phyloP scores from a whole-genome alignment of 805 yeast species.

The Blastobotrys terrestris region DNA sequence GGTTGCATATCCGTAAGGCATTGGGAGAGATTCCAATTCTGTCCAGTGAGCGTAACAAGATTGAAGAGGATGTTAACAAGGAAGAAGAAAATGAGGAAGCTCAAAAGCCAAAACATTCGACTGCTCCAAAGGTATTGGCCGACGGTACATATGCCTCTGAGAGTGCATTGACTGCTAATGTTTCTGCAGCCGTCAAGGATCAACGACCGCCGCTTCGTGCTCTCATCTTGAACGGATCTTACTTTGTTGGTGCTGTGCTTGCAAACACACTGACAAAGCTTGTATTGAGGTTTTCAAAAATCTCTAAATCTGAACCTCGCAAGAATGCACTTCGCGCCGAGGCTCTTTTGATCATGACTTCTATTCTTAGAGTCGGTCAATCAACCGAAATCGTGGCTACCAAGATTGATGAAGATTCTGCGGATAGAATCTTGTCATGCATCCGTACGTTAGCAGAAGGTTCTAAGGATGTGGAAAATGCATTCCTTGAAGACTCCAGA shows the following conservation, averaged over 20 bases:
- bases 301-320: slow-evolving; percentile 44
- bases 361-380: slow-evolving; percentile 83
- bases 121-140: slow-evolving; percentile 83
- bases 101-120: slow-evolving; percentile 20
- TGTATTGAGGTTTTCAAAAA: slow-evolving; percentile 63
- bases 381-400: slow-evolving; percentile 53
- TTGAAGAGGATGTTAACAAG: slow-evolving; percentile 33
- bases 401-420: slow-evolving; percentile 90
- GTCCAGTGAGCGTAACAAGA: slow-evolving; percentile 45
- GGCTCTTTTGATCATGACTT: slow-evolving; percentile 87
- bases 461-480: slow-evolving; percentile 43
- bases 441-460: slow-evolving; percentile 60
- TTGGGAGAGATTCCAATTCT: slow-evolving; percentile 90
- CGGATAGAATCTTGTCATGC: slow-evolving; percentile 89
- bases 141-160: slow-evolving; percentile 99
- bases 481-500: slow-evolving; percentile 83
- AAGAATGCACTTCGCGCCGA: slow-evolving; percentile 88
- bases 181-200: slow-evolving; percentile 28
- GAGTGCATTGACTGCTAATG: slow-evolving; percentile 52
- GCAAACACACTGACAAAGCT: slow-evolving; percentile 85
- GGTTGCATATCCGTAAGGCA: slow-evolving; percentile 78
- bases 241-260: slow-evolving; percentile 81
- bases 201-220: slow-evolving; percentile 67
- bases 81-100: slow-evolving; percentile 16
- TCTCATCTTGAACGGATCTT: slow-evolving; percentile 79